Evolutionary conservation across 1,284 basidiomycete species (phyloP), one percentile per base, ranked within the genome.

Genomic region (Cutaneotrichosporon arboriforme): DNA sequence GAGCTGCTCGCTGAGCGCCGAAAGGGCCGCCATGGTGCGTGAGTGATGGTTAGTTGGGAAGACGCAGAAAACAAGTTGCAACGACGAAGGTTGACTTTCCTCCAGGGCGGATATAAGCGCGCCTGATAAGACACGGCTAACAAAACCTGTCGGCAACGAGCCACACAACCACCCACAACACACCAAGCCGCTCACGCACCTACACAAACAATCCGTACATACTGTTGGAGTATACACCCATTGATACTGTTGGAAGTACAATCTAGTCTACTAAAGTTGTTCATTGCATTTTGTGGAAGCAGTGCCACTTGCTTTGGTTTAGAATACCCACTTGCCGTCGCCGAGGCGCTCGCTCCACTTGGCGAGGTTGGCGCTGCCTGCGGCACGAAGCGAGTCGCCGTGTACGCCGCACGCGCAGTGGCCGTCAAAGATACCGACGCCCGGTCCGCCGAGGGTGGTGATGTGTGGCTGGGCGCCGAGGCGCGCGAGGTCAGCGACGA

Each of bases 391-490:
- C 17, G 47, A 34, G 34, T 23, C 35, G 5, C 40, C 42, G 36
- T 41, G 33, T 23, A 22, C 47, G 15, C 36, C 31, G 31, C 18
- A 18, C 1, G 31, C 43, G 17, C 18, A 12, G 18, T 17, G 43
- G 23, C 33, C 31, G 33, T 15, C 20, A 31, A 35, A 33, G 46
- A 48, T 20, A 10, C 46, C 36, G 20, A 96, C 80, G 3, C 94
- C 94, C 56, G 85, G 86, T 40, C 96, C 96, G 13, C 94, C 96
- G 42, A 98, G 88, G 50, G 87, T 83, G 22, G 93, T 93, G 58
- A 90, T 79, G 79, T 97, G 93, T 21, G 92, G 87, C 64, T 84
- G 81, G 77, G 89, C 97, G 36, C 83, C 84, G 43, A 83, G 81
- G 45, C 76, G 76, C 57, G 78, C 71, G 57, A 96, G 81, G 13